Percentiles rank a stretch among this genome's conserved stretches.
phyloP scores from a whole-genome alignment of 2,329 filamentous ascomycete species.

The Thielaviopsis ethacetica region DNA sequence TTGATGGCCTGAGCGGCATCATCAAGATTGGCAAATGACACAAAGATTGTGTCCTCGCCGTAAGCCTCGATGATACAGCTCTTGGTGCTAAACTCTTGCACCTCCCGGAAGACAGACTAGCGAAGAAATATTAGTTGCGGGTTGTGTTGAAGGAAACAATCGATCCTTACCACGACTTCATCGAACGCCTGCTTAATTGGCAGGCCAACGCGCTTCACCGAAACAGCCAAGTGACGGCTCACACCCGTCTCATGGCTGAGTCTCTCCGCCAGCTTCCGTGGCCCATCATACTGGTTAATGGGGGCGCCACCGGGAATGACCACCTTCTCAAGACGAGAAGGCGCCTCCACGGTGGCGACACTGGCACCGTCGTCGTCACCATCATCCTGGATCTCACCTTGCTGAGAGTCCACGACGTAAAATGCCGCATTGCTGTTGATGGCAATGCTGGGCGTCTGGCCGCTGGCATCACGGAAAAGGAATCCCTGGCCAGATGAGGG shows the following conservation, averaged over 20 bases:
- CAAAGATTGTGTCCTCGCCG: neutral
- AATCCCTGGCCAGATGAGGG: neutral
- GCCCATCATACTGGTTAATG: neutral
- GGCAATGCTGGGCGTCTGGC: neutral
- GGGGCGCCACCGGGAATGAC: neutral
- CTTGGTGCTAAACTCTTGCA: neutral
- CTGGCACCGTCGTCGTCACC: neutral
- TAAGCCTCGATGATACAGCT: neutral
- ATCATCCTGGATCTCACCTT: neutral
- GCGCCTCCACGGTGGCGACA: too few species aligned
- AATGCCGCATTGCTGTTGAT: neutral
- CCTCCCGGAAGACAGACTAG: neutral
- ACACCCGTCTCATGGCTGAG: neutral
- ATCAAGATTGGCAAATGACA: neutral
- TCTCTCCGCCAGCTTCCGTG: neutral
- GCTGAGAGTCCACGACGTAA: neutral
- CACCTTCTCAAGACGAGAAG: neutral
- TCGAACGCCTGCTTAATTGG: neutral
- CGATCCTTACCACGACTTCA: neutral
- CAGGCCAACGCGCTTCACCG: neutral
- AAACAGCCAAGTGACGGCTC: neutral
- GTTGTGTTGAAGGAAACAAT: neutral
- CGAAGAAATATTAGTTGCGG: neutral
- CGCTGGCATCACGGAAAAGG: neutral
- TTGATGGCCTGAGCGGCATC: neutral